Conservation (phyloP, 768 basidiomycete genomes). For the Glaciozyma martinii region DNA sequence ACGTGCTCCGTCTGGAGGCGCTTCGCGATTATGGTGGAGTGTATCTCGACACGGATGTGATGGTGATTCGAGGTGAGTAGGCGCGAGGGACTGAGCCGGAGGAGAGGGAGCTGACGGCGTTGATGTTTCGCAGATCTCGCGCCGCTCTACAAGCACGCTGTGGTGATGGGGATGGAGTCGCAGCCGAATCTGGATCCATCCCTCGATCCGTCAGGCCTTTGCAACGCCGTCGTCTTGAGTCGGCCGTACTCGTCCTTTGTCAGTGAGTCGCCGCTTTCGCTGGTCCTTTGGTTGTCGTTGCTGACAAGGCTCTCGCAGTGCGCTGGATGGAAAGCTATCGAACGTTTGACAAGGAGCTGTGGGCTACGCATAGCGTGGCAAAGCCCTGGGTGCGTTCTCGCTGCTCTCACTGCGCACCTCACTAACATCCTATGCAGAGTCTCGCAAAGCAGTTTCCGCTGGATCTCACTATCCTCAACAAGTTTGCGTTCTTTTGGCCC, state of each 20-base stretch:
- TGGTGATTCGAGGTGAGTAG: conserved; percentile 27
- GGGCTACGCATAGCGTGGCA: conserved; percentile 29
- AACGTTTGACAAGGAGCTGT: conserved; percentile 23
- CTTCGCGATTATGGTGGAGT: conserved; percentile 30
- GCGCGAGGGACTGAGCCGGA: neutral
- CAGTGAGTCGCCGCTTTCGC: neutral
- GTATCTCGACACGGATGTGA: conserved; percentile 32
- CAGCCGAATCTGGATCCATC: conserved; percentile 26
- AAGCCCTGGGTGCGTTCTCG: conserved; percentile 21
- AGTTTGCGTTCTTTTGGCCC: conserved; percentile 42
- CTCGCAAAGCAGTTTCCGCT: conserved; percentile 39
- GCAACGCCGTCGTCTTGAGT: conserved; percentile 33
- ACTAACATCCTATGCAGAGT: conserved; percentile 12
- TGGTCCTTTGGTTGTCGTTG: no score
- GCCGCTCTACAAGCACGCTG: conserved; percentile 24
- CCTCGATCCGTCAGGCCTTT: conserved; percentile 27
- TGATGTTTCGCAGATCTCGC: conserved; percentile 20
- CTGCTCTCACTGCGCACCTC: neutral
- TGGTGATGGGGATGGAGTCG: conserved; percentile 33
- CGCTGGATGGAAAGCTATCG: conserved; percentile 32
- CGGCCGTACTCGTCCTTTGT: conserved; percentile 30
- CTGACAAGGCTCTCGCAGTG: conserved; percentile 2
- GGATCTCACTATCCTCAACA: conserved; percentile 40
- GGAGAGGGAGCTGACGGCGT: neutral
- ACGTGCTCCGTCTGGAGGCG: conserved; percentile 32